These are phyloP conservation scores for Diutina neorugosa DNA, from an alignment of 1,139 yeast genomes.

Conservation along the genomic window DNA sequence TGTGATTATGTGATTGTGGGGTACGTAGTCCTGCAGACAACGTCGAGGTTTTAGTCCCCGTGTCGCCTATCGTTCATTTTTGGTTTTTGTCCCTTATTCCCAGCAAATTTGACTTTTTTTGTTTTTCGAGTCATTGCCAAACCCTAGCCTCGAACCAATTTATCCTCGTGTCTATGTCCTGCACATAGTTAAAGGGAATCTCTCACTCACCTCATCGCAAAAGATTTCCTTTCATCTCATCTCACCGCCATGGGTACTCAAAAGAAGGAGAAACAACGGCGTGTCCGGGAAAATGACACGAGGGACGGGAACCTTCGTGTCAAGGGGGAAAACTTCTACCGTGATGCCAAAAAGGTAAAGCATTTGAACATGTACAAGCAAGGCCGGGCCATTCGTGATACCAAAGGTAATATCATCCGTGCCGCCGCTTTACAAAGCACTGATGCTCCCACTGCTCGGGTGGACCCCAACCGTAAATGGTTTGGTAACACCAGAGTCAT, in stretches of 20 bases:
- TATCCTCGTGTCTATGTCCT: no score
- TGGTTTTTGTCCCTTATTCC: no score
- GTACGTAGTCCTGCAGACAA: no score
- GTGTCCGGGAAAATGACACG: constrained; percentile 69
- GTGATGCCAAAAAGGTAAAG: constrained; percentile 88
- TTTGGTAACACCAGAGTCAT: constrained; percentile 96
- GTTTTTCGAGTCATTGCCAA: no score
- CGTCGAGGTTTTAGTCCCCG: no score
- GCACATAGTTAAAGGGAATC: background rate
- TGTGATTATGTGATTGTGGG: no score
- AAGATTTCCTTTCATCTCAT: constrained; percentile 1
- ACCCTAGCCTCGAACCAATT: no score
- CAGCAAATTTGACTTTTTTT: no score
- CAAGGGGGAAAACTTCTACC: constrained; percentile 93
- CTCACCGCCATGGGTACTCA: constrained; percentile 60
- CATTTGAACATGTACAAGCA: constrained; percentile 86
- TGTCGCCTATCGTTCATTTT: no score
- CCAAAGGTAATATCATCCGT: constrained; percentile 72
- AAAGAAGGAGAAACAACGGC: constrained; percentile 82
- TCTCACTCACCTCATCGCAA: background rate
- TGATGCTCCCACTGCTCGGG: constrained; percentile 83
- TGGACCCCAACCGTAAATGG: constrained; percentile 95
- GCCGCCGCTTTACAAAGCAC: constrained; percentile 87
- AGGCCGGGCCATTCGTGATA: constrained; percentile 80
- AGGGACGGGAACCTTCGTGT: constrained; percentile 87